Percentiles rank a stretch among this genome's conserved stretches.
Evolutionary conservation across 2,329 filamentous ascomycete species (phyloP).

Genomic region (Pseudocercospora crystallina): DNA sequence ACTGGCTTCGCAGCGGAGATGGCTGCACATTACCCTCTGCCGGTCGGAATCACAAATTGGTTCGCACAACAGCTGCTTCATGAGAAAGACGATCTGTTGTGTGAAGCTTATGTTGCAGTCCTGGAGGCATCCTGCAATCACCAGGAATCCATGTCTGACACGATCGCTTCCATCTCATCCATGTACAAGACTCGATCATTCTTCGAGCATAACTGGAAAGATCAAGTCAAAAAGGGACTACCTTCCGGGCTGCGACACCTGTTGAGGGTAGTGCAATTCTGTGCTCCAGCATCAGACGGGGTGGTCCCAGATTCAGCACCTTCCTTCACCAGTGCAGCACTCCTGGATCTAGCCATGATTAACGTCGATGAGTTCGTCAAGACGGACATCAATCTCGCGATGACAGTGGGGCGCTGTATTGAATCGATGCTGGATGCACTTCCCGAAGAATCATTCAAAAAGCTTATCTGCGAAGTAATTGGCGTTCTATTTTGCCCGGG

Average conservation of each 20-base stretch:
- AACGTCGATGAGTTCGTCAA: slow-evolving; percentile 30
- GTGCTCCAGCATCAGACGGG: slow-evolving; percentile 18
- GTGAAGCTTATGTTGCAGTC: slow-evolving; percentile 35
- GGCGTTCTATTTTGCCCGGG: slow-evolving; percentile 10
- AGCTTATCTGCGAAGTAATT: slow-evolving; percentile 14
- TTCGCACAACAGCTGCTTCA: slow-evolving; percentile 40
- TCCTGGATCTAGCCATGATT: slow-evolving; percentile 29
- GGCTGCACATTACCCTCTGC: slow-evolving; percentile 38
- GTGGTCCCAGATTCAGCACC: slow-evolving; percentile 16
- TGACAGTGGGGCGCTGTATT: slow-evolving; percentile 17
- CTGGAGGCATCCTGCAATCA: slow-evolving; percentile 21
- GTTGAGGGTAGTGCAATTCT: slow-evolving; percentile 15
- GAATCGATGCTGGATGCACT: slow-evolving; percentile 26
- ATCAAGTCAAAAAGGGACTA: slow-evolving; percentile 7
- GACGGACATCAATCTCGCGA: slow-evolving; percentile 15
- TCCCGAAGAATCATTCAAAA: slow-evolving; percentile 15
- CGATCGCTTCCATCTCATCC: slow-evolving; percentile 19
- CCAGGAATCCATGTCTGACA: slow-evolving; percentile 15
- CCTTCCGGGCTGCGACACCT: slow-evolving; percentile 20
- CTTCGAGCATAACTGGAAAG: slow-evolving; percentile 16
- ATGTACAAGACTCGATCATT: slow-evolving; percentile 24
- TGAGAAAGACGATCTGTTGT: slow-evolving; percentile 36
- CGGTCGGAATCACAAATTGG: slow-evolving; percentile 43
- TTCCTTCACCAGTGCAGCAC: slow-evolving; percentile 15
- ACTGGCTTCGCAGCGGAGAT: slow-evolving; percentile 44